phyloP scores from a whole-genome alignment of 805 yeast species.

The Ogataea nitratoaversa region DNA sequence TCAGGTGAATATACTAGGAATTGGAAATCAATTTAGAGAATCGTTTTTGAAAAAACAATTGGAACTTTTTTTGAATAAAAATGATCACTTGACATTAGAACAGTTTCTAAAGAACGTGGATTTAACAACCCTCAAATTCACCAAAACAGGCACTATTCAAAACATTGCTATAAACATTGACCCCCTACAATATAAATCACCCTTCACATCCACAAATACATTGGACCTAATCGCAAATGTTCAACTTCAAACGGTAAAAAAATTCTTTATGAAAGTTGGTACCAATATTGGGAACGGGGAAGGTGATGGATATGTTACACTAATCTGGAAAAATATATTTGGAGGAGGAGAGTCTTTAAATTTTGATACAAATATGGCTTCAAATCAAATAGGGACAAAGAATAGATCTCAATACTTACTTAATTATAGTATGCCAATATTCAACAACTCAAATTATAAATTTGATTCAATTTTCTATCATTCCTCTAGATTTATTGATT shows the following conservation, averaged over 20 bases:
- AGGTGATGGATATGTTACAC: slow-evolving; percentile 87
- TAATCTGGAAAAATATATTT: slow-evolving; percentile 56
- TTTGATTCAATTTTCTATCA: slow-evolving; percentile 37
- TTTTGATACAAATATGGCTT: slow-evolving; percentile 40
- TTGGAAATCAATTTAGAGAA: slow-evolving; percentile 39
- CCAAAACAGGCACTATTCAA: slow-evolving; percentile 39
- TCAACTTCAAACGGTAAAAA: slow-evolving; percentile 53
- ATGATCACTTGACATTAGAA: slow-evolving; percentile 34
- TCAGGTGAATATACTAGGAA: slow-evolving; percentile 45
- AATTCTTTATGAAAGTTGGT: slow-evolving; percentile 83
- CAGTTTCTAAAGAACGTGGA: slow-evolving; percentile 40
- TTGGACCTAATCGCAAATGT: slow-evolving; percentile 27
- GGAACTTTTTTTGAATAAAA: slow-evolving; percentile 37
- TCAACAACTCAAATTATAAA: slow-evolving; percentile 36
- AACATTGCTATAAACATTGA: slow-evolving; percentile 36
- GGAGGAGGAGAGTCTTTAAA: slow-evolving; percentile 53
- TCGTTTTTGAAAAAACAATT: slow-evolving; percentile 44
- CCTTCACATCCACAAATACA: slow-evolving; percentile 18
- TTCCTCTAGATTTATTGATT: slow-evolving; percentile 45
- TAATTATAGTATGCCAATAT: slow-evolving; percentile 43
- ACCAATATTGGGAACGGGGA: slow-evolving; percentile 96
- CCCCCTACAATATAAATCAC: slow-evolving; percentile 13
- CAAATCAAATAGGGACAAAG: slow-evolving; percentile 42
- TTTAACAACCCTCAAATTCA: slow-evolving; percentile 37
- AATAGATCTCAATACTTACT: slow-evolving; percentile 47